Evolutionary conservation across 2,329 filamentous ascomycete species (phyloP).

Genomic region (Fusarium xylarioides): DNA sequence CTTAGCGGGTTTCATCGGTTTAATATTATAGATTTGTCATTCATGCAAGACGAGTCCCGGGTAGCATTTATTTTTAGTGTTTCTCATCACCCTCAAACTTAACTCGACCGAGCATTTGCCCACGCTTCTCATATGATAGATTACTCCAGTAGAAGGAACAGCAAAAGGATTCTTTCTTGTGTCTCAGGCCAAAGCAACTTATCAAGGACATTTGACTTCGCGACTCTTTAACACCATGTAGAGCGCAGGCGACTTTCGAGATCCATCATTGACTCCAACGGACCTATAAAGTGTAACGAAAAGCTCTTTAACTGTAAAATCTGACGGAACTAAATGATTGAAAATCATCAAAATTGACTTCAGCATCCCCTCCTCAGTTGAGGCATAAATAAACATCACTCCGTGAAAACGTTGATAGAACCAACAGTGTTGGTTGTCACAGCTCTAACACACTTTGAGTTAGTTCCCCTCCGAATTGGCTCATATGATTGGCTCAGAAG

Average conservation of each 20-base stretch:
- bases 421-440: neutral
- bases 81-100: fast-evolving
- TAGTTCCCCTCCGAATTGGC: fast-evolving
- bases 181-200: too few species aligned
- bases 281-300: too few species aligned
- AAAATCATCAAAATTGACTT: too few species aligned
- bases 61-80: fast-evolving
- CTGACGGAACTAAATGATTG: too few species aligned
- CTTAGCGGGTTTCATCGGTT: neutral
- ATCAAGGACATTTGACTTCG: too few species aligned
- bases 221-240: fast-evolving
- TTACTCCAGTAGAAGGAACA: too few species aligned
- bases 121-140: too few species aligned
- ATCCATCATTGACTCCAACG: too few species aligned
- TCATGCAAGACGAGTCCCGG: neutral
- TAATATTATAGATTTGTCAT: neutral
- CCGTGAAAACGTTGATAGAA: neutral
- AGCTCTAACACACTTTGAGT: neutral
- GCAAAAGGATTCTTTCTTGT: too few species aligned
- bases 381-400: neutral
- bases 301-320: too few species aligned
- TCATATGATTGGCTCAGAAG: neutral
- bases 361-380: fast-evolving
- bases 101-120: neutral
- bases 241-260: too few species aligned